Evolutionary conservation across 371 early-diverging fungal genomes (phyloP), one percentile per base, ranked within the genome.

Genomic region (Haplosporangium sp.): DNA sequence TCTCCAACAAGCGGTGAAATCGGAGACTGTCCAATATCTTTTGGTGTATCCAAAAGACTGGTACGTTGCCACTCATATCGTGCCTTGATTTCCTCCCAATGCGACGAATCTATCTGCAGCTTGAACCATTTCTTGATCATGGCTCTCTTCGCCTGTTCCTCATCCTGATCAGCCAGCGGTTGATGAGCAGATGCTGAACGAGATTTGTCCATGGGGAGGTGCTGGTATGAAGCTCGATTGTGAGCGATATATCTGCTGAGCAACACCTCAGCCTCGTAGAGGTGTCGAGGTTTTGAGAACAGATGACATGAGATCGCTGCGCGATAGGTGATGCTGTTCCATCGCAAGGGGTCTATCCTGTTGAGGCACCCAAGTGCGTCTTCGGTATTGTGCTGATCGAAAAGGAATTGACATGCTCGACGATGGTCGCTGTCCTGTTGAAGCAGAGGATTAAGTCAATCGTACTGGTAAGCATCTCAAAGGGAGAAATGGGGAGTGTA

Each of bases 41-140:
- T 29, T 11, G 74, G 74, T 0, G 67, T 67, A 9, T 73, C 59
- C 47, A 73, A 29, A 14, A 74, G 51, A 10, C 74, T 58, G 0
- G 48, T 40, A 2, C 74, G 68, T 21, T 64, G 18, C 9, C 65
- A 52, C 52, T 70, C 76, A 23, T 76, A 76, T 47, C 54, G 67
- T 6, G 48, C 40, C 38, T 62, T 66, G 38, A 63, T 54, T 48
- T 76, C 76, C n/a, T 70, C 71, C 76, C 76, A 76, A n/a, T 66
- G 65, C 2, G 63, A 66, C 1, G 76, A 50, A 10, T 69, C 69
- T 40, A 63, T 20, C 40, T 64, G 61, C 8, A 61, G 46, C 57
- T 60, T 61, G 65, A 55, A 69, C 74, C 74, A 74, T 20, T 41
- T 61, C 14, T 51, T 46, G 21, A 74, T 56, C 43, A 64, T 9